These are phyloP conservation scores for Rhodotorula sp. DNA, from an alignment of 1,284 basidiomycete species.

Conservation along the genomic window DNA sequence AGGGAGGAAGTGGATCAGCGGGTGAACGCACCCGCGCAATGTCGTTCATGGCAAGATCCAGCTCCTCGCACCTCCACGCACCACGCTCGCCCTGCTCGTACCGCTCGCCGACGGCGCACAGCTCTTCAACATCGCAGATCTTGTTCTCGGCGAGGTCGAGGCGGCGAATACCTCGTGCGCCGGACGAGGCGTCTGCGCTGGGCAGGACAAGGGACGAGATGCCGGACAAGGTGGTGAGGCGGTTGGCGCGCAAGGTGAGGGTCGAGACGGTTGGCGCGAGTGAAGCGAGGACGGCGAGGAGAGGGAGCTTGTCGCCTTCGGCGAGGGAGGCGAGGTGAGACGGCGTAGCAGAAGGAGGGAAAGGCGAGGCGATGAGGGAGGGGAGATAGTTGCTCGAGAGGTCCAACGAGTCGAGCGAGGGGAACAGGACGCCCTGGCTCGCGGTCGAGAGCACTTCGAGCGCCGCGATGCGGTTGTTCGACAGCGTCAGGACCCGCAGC, in stretches of 20 bases:
- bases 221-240: conserved; percentile 23
- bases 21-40: conserved; percentile 17
- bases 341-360: not conserved
- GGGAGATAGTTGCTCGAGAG: conserved; percentile 23
- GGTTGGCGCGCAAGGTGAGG: conserved; percentile 31
- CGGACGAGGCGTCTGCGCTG: too few species aligned
- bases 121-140: conserved; percentile 12
- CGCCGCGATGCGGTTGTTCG: conserved; percentile 17
- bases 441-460: not conserved
- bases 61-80: conserved; percentile 16
- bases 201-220: conserved; percentile 11
- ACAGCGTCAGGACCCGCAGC: conserved; percentile 16
- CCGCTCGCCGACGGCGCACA: conserved; percentile 14
- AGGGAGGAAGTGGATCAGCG: not conserved
- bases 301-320: not conserved
- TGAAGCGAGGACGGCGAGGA: conserved; percentile 7
- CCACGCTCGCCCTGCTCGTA: not conserved
- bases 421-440: not conserved
- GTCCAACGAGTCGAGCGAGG: conserved; percentile 21
- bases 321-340: not conserved
- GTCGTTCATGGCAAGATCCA: conserved; percentile 37
- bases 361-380: not conserved
- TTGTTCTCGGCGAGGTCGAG: conserved; percentile 32
- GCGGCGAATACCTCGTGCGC: not conserved
- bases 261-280: conserved; percentile 11